Conservation (phyloP, 805 yeast genomes). For the Pichia scutulata region DNA sequence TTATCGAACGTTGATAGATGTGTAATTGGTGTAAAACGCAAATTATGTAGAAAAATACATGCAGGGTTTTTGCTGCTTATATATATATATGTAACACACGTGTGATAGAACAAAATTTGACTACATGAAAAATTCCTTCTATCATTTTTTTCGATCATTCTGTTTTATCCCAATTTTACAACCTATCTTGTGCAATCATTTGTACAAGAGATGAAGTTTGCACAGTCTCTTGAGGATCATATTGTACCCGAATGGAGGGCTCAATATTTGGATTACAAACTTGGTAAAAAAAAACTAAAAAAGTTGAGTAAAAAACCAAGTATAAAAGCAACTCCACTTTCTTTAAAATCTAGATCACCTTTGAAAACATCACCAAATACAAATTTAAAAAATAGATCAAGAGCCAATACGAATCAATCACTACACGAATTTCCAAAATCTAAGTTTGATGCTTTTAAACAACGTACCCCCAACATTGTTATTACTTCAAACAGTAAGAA, state of each 20-base stretch:
- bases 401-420: background rate
- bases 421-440: background rate
- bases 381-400: background rate
- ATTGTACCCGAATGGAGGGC: constrained; percentile 87
- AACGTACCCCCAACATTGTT: background rate
- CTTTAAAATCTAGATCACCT: background rate
- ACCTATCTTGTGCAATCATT: background rate
- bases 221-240: constrained; percentile 56
- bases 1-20: constrained; percentile 7
- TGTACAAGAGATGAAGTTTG: constrained; percentile 49
- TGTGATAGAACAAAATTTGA: background rate
- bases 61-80: no score
- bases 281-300: constrained; percentile 35
- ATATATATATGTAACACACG: background rate
- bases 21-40: no score
- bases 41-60: no score
- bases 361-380: background rate
- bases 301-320: constrained; percentile 17
- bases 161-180: background rate
- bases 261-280: constrained; percentile 66
- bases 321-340: constrained; percentile 5
- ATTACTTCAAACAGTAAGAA: background rate
- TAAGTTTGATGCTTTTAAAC: background rate
- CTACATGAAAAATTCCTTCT: no score
- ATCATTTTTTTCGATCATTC: no score